These are phyloP conservation scores for Cadophora sp. DNA, from an alignment of 2,329 filamentous ascomycete genomes.

Conservation along the genomic window DNA sequence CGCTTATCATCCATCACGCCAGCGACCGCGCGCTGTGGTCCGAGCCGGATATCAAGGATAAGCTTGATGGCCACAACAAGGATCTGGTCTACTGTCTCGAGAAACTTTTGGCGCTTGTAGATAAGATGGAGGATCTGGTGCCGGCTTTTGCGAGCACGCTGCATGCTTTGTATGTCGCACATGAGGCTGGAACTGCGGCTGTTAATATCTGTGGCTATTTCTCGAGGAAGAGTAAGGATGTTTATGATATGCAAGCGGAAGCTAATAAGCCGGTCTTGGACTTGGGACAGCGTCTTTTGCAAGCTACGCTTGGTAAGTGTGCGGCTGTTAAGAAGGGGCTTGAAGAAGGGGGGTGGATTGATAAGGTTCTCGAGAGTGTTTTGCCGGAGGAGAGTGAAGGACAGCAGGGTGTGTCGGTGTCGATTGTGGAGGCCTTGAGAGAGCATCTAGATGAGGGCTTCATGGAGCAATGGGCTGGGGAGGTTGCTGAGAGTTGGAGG, in stretches of 20 bases:
- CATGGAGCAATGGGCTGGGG: slow-evolving; percentile 45
- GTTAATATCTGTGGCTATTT: slow-evolving; percentile 36
- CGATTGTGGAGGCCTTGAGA: slow-evolving; percentile 33
- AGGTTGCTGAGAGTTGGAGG: slow-evolving; percentile 45
- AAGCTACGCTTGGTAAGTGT: slow-evolving; percentile 34
- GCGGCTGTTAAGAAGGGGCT: slow-evolving; percentile 39
- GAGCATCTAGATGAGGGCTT: slow-evolving; percentile 40
- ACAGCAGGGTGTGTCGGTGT: slow-evolving; percentile 7
- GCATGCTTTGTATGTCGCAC: slow-evolving; percentile 41
- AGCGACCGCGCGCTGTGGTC: slow-evolving; percentile 28
- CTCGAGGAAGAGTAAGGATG: slow-evolving; percentile 26
- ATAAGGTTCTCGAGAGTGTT: slow-evolving; percentile 40
- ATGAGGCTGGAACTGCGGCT: slow-evolving; percentile 38
- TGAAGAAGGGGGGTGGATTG: slow-evolving; percentile 46
- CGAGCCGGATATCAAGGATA: slow-evolving; percentile 29
- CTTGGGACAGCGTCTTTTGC: slow-evolving; percentile 29
- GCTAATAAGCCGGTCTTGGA: slow-evolving; percentile 26
- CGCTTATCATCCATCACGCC: slow-evolving; percentile 33
- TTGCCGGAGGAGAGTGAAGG: slow-evolving; percentile 25
- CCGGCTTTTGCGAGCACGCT: slow-evolving; percentile 37
- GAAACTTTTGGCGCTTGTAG: slow-evolving; percentile 21
- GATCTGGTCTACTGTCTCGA: slow-evolving; percentile 31
- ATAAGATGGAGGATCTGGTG: slow-evolving; percentile 23
- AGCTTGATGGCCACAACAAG: slow-evolving; percentile 31
- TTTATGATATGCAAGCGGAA: slow-evolving; percentile 32